phyloP scores from a whole-genome alignment of 345 rosid species.

The Corchorus capsularis region DNA sequence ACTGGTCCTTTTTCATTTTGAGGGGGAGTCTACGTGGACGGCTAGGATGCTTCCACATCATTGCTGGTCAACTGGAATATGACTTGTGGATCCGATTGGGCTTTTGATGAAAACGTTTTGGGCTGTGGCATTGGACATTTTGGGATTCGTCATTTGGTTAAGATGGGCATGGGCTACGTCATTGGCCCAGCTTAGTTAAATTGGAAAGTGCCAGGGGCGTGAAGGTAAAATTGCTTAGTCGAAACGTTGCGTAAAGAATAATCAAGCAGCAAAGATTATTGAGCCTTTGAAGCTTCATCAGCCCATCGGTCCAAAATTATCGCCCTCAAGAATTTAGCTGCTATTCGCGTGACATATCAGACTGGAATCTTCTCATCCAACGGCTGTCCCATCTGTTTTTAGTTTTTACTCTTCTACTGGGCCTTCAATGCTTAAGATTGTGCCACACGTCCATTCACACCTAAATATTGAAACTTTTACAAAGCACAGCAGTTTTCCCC shows the following conservation, averaged over 20 bases:
- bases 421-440: neutral
- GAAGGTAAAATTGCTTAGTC: neutral
- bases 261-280: neutral
- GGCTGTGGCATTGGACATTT: neutral
- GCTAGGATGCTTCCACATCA: neutral
- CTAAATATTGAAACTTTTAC: neutral
- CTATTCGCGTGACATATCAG: neutral
- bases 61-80: neutral
- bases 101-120: neutral
- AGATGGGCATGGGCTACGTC: no score
- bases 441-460: neutral
- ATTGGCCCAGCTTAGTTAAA: no score
- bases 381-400: neutral
- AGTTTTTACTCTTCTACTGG: neutral
- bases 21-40: neutral
- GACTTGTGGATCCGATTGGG: neutral
- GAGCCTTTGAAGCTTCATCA: neutral
- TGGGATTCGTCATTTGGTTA: neutral
- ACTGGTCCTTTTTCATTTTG: neutral
- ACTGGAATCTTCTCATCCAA: constrained; percentile 8
- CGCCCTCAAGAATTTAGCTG: neutral
- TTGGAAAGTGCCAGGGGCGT: neutral
- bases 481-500: neutral
- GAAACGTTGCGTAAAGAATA: neutral
- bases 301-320: neutral